Evolutionary conservation across 495 filamentous ascomycete genomes (phyloP), one percentile per base, ranked within the genome.

Genomic region (Aspergillus sparsus): DNA sequence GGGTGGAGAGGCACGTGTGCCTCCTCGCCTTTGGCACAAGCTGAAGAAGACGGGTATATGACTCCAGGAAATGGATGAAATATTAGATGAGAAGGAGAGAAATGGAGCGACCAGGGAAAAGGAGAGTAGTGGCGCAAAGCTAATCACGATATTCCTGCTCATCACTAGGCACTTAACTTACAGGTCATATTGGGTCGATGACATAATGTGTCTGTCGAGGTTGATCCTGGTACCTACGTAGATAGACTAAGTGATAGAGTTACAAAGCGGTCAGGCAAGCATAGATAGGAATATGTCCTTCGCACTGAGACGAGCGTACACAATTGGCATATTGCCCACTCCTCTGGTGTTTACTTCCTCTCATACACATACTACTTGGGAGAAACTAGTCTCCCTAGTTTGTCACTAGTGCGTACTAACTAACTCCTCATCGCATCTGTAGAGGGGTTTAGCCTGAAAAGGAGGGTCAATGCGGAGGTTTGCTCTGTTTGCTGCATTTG

Each of bases 401-500:
- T 15, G 5, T 11, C 7, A 60, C 35, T 61, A 51, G 52, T 42
- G 53, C 7, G n/a, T 16, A 18, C 5, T 13, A 2, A n/a, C 18
- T 21, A 35, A 42, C 16, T 52, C n/a, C 16, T 44, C 34, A 41
- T 27, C 21, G 21, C 21, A 27, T 27, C 21, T 27, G 21, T 27
- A 27, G 21, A 27, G 21, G 21, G 21, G 21, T 27, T 27, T 27
- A 35, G 11, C 18, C 39, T 2, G 49, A 49, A 16, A 7, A 39
- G 9, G 36, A 21, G 21, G 32, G n/a, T 35, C n/a, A 46, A 53
- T 63, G 62, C 18, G 64, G 46, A 67, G 62, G 64, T 73, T 69
- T 71, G 66, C 39, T 49, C 1, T 15, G 57, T 70, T 70, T 67
- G 68, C 34, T n/a, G 33, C 4, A 57, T 71, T 69, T 69, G 69